Evolutionary conservation across 768 basidiomycete species (phyloP), one percentile per base, ranked within the genome.

Genomic region (Bullera alba): DNA sequence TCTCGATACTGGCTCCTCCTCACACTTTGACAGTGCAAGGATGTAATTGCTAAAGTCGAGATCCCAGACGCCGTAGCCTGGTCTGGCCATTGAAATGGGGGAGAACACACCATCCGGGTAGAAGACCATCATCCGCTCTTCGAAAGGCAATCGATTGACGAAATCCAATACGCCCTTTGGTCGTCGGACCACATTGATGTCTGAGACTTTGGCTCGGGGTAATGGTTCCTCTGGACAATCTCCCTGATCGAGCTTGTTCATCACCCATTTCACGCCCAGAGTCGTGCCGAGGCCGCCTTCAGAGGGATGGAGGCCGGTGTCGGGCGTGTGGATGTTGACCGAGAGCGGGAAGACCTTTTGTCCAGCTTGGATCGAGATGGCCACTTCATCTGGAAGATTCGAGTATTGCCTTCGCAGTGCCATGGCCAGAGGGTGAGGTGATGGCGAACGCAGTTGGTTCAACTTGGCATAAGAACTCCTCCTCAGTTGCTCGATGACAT

Each of bases 31-130:
- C 34, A 67, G 27, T 6, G 60, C 60, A 7, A 51, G 36, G 39
- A 67, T 58, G 44, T 64, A 60, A n/a, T 51, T 25, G 14, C 62
- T 62, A 49, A 57, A 67, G 44, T 67, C 62, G 23, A 67, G 42
- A 46, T 67, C 62, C 62, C 58, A 61, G 4, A 67, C 57, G 1
- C 57, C 65, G 32, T 61, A 64, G 2, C 60, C 65, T 34, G 56
- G 59, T 43, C 62, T 46, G 27, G 65, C 65, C 54, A 60, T 64
- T 1, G 51, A 55, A 6, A 67, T 56, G 19, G 57, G 60, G 16
- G 62, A 61, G 41, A 53, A 53, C 0, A 25, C 46, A 17, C 53
- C 54, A 32, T 67, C 53, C 15, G 62, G 53, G 38, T 53, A 64
- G 35, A 48, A 64, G 21, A 67, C 63, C 23, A 58, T 34, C 26